These are phyloP conservation scores for Mycena polygramma DNA, from an alignment of 768 basidiomycete genomes.

Conservation along the genomic window DNA sequence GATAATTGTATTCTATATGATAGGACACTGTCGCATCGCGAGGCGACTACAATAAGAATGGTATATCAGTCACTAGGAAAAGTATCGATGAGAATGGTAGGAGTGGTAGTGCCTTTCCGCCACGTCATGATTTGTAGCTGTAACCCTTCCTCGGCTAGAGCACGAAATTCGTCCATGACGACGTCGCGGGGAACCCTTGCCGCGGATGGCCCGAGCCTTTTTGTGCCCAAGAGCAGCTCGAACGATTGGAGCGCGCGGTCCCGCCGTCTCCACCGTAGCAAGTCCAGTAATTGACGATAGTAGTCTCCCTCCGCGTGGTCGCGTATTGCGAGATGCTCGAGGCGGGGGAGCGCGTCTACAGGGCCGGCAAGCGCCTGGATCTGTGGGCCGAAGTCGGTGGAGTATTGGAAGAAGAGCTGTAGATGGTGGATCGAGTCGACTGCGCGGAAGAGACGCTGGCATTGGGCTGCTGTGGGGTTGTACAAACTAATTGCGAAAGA, in stretches of 20 bases:
- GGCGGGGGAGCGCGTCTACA: background rate
- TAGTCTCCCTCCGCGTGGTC: background rate
- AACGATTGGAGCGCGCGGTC: background rate
- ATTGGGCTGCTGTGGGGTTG: no score
- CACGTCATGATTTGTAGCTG: background rate
- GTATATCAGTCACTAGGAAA: no score
- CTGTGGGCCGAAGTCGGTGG: background rate
- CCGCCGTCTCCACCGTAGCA: background rate
- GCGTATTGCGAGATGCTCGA: constrained; percentile 6
- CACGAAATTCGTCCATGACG: constrained; percentile 3
- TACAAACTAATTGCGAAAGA: background rate
- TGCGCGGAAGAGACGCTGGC: background rate
- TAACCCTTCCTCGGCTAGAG: constrained; percentile 13
- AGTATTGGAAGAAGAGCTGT: background rate
- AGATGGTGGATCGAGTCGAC: background rate
- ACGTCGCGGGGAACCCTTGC: background rate
- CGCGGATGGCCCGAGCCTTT: background rate
- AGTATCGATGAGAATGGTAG: no score
- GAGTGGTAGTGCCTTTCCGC: no score
- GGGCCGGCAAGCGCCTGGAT: background rate
- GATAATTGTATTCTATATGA: background rate
- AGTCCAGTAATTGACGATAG: background rate
- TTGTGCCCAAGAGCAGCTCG: background rate
- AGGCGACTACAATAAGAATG: no score
- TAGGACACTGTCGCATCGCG: no score